Evolutionary conservation across 1,284 basidiomycete genomes (phyloP).

Genomic region (Kwoniella shivajii): DNA sequence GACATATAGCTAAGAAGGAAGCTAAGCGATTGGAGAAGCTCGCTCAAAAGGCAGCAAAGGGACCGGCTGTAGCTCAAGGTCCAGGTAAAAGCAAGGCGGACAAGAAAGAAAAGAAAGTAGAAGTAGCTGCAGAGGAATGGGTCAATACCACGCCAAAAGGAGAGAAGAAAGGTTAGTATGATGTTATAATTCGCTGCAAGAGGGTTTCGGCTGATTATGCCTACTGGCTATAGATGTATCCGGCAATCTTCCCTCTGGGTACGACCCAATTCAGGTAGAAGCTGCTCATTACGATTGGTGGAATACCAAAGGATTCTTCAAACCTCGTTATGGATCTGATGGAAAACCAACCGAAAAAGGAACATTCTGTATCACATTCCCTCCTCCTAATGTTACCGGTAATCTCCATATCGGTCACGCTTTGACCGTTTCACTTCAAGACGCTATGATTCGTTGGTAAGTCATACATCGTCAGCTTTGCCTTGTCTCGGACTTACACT

Average conservation of each 20-base stretch:
- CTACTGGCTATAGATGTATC: constrained; percentile 67
- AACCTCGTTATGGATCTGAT: constrained; percentile 68
- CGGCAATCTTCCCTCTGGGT: constrained; percentile 69
- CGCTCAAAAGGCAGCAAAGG: constrained; percentile 69
- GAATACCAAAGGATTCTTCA: constrained; percentile 86
- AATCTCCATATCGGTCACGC: constrained; percentile 96
- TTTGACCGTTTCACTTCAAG: constrained; percentile 90
- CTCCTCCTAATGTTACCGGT: constrained; percentile 99
- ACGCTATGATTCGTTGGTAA: constrained; percentile 82
- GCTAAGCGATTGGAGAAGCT: constrained; percentile 62
- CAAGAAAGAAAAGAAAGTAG: constrained; percentile 63
- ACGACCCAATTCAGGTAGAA: constrained; percentile 94
- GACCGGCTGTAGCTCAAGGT: constrained; percentile 51
- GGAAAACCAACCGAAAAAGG: constrained; percentile 63
- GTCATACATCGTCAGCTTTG: constrained; percentile 32
- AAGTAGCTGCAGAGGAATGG: constrained; percentile 64
- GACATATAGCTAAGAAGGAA: constrained; percentile 62
- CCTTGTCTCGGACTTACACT: neutral
- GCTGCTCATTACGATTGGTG: constrained; percentile 99
- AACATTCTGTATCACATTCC: constrained; percentile 83
- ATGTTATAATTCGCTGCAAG: neutral
- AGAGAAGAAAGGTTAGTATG: constrained; percentile 77
- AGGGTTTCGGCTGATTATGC: too few species aligned
- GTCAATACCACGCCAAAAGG: constrained; percentile 84
- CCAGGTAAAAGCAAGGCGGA: constrained; percentile 73